These are phyloP conservation scores for Neurospora sp. DNA, from an alignment of 495 filamentous ascomycete genomes.

Conservation along the genomic window DNA sequence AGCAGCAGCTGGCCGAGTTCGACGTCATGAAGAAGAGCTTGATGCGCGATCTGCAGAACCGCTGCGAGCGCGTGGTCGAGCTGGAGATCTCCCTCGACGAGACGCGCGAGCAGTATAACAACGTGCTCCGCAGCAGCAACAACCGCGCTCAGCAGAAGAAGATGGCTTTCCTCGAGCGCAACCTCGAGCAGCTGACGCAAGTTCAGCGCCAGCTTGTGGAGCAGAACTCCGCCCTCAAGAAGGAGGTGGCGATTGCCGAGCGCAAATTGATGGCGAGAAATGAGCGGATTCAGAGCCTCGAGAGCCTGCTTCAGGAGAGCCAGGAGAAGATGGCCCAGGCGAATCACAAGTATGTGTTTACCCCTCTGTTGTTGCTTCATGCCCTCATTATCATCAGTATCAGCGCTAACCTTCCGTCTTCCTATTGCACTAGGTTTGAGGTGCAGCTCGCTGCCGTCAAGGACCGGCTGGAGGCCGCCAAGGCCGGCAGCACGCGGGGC, in stretches of 20 bases:
- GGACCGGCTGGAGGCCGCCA: slow-evolving; percentile 81
- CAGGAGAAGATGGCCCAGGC: slow-evolving; percentile 95
- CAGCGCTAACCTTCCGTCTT: background rate
- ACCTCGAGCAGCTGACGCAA: slow-evolving; percentile 92
- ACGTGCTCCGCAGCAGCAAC: slow-evolving; percentile 88
- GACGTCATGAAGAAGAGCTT: slow-evolving; percentile 99
- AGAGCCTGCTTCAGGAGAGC: slow-evolving; percentile 85
- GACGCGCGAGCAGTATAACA: slow-evolving; percentile 97
- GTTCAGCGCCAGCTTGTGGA: slow-evolving; percentile 96
- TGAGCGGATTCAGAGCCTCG: slow-evolving; percentile 88
- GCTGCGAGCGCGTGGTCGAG: slow-evolving; percentile 95
- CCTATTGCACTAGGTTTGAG: slow-evolving; percentile 63
- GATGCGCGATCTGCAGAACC: slow-evolving; percentile 97
- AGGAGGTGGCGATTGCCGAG: slow-evolving; percentile 97
- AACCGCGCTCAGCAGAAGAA: slow-evolving; percentile 99
- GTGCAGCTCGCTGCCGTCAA: slow-evolving; percentile 93
- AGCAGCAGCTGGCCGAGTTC: slow-evolving; percentile 96
- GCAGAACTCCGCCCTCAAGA: slow-evolving; percentile 92
- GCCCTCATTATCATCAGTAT: background rate
- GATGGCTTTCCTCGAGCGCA: slow-evolving; percentile 98
- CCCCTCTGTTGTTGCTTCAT: background rate
- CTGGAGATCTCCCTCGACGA: slow-evolving; percentile 94
- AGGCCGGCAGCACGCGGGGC: too few relatives aligned
- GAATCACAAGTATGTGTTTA: slow-evolving; percentile 73
- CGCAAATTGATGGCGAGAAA: slow-evolving; percentile 92